Evolutionary conservation across 495 filamentous ascomycete genomes (phyloP), one percentile per base, ranked within the genome.

Genomic region (Neurospora sp.): DNA sequence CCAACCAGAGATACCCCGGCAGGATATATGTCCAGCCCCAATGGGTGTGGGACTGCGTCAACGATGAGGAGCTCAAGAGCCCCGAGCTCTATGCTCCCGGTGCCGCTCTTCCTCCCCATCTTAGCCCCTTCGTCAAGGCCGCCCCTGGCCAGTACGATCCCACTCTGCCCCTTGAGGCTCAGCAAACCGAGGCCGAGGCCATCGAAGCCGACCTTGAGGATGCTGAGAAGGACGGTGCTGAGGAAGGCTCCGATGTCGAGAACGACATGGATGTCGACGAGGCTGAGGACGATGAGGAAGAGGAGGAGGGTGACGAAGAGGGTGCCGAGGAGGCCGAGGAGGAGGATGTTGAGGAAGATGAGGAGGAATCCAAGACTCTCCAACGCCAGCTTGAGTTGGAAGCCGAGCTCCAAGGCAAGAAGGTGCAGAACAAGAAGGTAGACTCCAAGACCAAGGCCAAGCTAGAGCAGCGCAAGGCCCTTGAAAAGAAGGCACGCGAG

Each of bases 31-130:
- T 99, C 70, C 96, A 99, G 83, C 96, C 96, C 27, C 96, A 99
- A 80, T 99, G 97, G 94, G 88, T 99, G 16, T 99, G 96, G 96
- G 96, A 99, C 76, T 93, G 92, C 79, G 84, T 98, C 76, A 99
- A 99, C 82, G 90, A 92, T 37, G 93, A 93, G 49, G 93, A 93
- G 81, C 83, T 99, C 44, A 91, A 98, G 75, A 87, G 92, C 44
- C 90, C 95, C 14, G 93, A 97, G 80, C 85, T 96, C 2, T 99
- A 99, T 75, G 93, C 90, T 4, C 95, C 96, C 5, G 96, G 96
- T 23, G 92, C 94, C 16, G 89, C 91, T 74, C 86, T 99, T 40
- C 96, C 96, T 18, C 94, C 96, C 5, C 96, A 99, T 87, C 82
- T 99, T 73, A 98, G 95, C 79, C 96, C 96, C 40, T 99, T 96